phyloP scores from a whole-genome alignment of 192 early-diverging fungal genomes.

The Diversispora eburnea region DNA sequence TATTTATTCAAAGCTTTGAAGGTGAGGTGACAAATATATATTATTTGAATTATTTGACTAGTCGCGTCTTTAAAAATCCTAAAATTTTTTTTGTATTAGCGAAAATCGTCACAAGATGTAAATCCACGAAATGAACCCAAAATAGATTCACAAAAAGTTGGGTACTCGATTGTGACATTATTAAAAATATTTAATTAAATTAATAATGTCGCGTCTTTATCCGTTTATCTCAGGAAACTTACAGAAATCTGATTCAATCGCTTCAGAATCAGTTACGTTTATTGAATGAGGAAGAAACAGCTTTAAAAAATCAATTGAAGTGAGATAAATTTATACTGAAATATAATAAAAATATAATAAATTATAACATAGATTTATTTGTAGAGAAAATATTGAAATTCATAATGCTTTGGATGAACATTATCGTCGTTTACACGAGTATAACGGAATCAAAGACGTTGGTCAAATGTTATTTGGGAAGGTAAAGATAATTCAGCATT shows the following conservation, averaged over 20 bases:
- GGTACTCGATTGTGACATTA: neutral
- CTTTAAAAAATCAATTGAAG: neutral
- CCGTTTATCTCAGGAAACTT: neutral
- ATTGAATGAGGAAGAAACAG: neutral
- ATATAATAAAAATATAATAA: neutral
- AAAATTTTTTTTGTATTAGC: too few relatives aligned
- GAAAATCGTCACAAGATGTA: too few relatives aligned
- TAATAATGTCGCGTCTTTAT: neutral
- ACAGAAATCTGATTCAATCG: neutral
- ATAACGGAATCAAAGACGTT: conserved; percentile 65
- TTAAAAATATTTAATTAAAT: too few relatives aligned
- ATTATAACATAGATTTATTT: neutral
- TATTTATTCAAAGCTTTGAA: too few relatives aligned
- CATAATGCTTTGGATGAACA: conserved; percentile 41
- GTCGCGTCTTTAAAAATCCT: too few relatives aligned
- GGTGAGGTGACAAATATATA: too few relatives aligned
- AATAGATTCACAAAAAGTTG: neutral
- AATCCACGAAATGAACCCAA: too few relatives aligned
- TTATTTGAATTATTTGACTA: too few relatives aligned
- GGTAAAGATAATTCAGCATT: conserved; percentile 18
- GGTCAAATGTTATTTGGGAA: conserved; percentile 49
- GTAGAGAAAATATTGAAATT: conserved; percentile 34
- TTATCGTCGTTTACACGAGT: conserved; percentile 52
- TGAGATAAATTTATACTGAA: neutral
- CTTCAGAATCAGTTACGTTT: neutral